Evolutionary conservation across 2,329 filamentous ascomycete species (phyloP).

Genomic region (Penicillium sp.): DNA sequence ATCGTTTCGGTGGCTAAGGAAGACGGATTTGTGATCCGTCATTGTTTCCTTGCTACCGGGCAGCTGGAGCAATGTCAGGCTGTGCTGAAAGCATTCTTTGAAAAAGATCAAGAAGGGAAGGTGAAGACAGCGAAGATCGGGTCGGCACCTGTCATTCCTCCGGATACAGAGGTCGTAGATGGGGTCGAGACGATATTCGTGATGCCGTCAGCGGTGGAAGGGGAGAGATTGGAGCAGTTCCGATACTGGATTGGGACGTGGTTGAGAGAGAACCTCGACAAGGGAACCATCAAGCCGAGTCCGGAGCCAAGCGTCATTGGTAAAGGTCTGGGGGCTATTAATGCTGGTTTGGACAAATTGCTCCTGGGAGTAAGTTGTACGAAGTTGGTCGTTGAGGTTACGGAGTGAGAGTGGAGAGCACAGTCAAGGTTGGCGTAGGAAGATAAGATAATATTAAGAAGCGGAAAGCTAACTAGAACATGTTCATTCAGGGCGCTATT

Average conservation of each 20-base stretch:
- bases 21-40: slow-evolving; percentile 39
- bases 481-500: background rate
- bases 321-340: slow-evolving; percentile 37
- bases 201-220: slow-evolving; percentile 35
- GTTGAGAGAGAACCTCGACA: slow-evolving; percentile 33
- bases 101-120: background rate
- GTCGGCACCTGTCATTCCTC: slow-evolving; percentile 39
- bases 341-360: slow-evolving; percentile 39
- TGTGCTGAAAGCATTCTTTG: slow-evolving; percentile 37
- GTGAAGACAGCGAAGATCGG: slow-evolving; percentile 31
- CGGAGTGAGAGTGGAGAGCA: slow-evolving; percentile 22
- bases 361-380: slow-evolving; percentile 43
- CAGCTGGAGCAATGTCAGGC: slow-evolving; percentile 36
- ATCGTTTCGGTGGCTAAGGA: slow-evolving; percentile 39
- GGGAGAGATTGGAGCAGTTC: slow-evolving; percentile 39
- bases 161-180: slow-evolving; percentile 26
- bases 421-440: background rate
- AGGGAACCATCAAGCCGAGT: slow-evolving; percentile 38
- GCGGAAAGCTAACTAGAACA: background rate
- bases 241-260: slow-evolving; percentile 43
- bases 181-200: slow-evolving; percentile 43
- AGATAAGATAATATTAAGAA: background rate
- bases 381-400: slow-evolving; percentile 45
- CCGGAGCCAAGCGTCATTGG: slow-evolving; percentile 40
- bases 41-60: slow-evolving; percentile 46